Percentiles rank a stretch among this genome's conserved stretches.
Conservation (phyloP, 1,284 basidiomycete genomes). For the Schizopora paradoxa region DNA sequence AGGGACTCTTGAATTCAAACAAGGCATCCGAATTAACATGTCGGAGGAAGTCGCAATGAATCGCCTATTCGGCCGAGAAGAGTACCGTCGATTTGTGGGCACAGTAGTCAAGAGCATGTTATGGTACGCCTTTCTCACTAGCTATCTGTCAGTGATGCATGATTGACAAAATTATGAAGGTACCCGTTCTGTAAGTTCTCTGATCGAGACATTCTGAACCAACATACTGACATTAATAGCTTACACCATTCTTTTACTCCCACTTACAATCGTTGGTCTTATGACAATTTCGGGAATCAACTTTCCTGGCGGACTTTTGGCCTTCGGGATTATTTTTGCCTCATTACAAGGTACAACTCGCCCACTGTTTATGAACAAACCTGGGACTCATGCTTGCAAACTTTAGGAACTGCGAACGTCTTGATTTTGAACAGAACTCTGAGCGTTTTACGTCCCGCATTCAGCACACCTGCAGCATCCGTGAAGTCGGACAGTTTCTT, state of each 20-base stretch:
- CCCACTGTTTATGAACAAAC: not conserved
- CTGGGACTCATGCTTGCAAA: slow-evolving; percentile 10
- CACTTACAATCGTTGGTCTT: slow-evolving; percentile 15
- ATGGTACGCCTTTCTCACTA: slow-evolving; percentile 42
- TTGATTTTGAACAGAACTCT: slow-evolving; percentile 62
- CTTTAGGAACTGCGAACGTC: slow-evolving; percentile 57
- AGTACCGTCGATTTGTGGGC: slow-evolving; percentile 55
- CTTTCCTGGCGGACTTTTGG: slow-evolving; percentile 8
- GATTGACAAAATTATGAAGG: not conserved
- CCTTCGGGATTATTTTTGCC: slow-evolving; percentile 24
- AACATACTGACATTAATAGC: slow-evolving; percentile 7
- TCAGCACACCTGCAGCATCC: slow-evolving; percentile 21
- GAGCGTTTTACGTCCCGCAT: slow-evolving; percentile 53
- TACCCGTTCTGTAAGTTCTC: not conserved
- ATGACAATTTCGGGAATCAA: slow-evolving; percentile 9
- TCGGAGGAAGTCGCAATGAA: slow-evolving; percentile 41
- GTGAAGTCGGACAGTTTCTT: slow-evolving; percentile 16
- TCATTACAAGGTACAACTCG: slow-evolving; percentile 1
- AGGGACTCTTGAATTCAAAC: slow-evolving; percentile 41
- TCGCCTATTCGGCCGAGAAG: slow-evolving; percentile 31
- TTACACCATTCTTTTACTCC: slow-evolving; percentile 12
- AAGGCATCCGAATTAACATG: slow-evolving; percentile 43
- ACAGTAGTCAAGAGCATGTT: slow-evolving; percentile 59
- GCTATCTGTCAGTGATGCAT: slow-evolving; percentile 38
- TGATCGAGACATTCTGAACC: slow-evolving; percentile 4